Base-by-base conservation (phyloP, 2,329 filamentous ascomycete genomes). In the Ceratocystis colombiana region DNA sequence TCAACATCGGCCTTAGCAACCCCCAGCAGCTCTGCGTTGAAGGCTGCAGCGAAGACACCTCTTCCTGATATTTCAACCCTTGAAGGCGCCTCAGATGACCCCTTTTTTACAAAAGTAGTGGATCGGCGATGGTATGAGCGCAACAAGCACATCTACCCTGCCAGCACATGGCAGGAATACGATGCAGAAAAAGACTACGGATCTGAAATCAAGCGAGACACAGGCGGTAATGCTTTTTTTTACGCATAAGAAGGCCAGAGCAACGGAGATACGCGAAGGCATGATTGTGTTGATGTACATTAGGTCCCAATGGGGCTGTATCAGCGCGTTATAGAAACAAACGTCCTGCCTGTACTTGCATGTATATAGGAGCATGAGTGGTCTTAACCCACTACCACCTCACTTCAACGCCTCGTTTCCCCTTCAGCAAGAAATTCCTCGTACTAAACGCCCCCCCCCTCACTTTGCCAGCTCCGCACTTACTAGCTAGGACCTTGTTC, bases 111-210 rank as follows among this genome's bases (percentile, higher is more conserved):
- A 2, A 97, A 96, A 74, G 92, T 99, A 2, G 93, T 99, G 3
- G 93, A 99, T 77, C 83, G 94, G 68, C 81, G 94, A 68, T 99
- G 94, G 94, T 99, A 96, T 74, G 91, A 96, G 78, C 84, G 87
- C 72, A 96, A 97, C 75, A 99, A 97, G 77, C 94, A 99, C 75
- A 97, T 99, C 67, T 99, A 93, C 74, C 94, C 94, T 0, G 93
- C 93, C 22, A 97, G 90, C 73, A 83, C 93, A 61, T 99, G 94
- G 94, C 90, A 92, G 71, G 89, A 96, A 69, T 99, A 96, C 74
- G 92, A 96, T 70, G 88, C 91, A 0, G 89, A 90, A 68, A 89
- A 88, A 75, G 89, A 96, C 72, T 96, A 96, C 77, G 82, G 84
- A 72, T 82, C 80, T 70, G 85, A 89, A 70, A 83, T 92, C 48